These are phyloP conservation scores for Xylariaceae sp. DNA, from an alignment of 2,329 filamentous ascomycete species.

Conservation along the genomic window DNA sequence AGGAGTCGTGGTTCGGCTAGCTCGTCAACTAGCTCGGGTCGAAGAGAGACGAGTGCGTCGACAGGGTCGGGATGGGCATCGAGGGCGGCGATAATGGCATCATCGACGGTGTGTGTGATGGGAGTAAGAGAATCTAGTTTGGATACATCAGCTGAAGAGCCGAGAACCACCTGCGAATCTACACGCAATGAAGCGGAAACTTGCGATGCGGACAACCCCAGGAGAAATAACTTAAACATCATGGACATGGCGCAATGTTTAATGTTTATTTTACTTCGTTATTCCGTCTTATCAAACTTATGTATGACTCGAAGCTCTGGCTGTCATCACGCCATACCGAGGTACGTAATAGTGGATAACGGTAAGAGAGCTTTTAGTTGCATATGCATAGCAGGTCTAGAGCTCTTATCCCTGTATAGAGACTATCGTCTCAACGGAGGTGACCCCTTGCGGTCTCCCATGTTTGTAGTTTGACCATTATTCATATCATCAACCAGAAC, in stretches of 20 bases:
- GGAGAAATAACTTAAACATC: constrained; percentile 7
- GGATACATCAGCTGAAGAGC: not conserved
- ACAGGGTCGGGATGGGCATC: constrained; percentile 31
- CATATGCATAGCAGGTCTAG: too few relatives aligned
- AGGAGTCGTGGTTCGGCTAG: constrained; percentile 59
- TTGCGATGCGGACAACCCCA: constrained; percentile 15
- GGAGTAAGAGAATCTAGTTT: not conserved
- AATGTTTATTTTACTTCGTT: not conserved
- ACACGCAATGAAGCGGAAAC: constrained; percentile 21
- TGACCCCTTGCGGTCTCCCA: too few relatives aligned
- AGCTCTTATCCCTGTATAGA: too few relatives aligned
- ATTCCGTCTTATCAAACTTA: not conserved
- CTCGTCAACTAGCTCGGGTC: constrained; percentile 26
- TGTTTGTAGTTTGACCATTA: too few relatives aligned
- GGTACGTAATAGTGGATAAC: too few relatives aligned
- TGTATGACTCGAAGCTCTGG: too few relatives aligned
- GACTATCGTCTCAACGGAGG: too few relatives aligned
- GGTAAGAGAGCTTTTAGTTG: too few relatives aligned
- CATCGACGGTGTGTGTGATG: constrained; percentile 6
- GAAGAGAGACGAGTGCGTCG: constrained; percentile 31
- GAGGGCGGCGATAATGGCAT: constrained; percentile 24
- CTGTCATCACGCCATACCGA: too few relatives aligned
- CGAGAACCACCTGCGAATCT: constrained; percentile 21
- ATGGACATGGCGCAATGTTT: not conserved
- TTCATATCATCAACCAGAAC: too few relatives aligned